Evolutionary conservation across 2,329 filamentous ascomycete genomes (phyloP).

Genomic region (Claviceps citrina): DNA sequence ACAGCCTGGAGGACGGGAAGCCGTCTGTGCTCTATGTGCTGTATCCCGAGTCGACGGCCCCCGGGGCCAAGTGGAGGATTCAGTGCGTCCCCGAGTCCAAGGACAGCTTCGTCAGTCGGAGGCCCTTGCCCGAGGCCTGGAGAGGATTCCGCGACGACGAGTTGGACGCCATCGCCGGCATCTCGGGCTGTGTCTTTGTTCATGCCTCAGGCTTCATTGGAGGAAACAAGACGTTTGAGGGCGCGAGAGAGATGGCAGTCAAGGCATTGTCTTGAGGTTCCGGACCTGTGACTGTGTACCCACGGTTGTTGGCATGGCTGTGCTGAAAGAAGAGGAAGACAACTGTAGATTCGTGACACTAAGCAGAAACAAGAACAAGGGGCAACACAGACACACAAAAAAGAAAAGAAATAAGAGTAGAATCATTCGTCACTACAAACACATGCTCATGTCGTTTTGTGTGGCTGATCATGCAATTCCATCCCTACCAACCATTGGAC

Average conservation of each 20-base stretch:
- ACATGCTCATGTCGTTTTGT: too few species aligned
- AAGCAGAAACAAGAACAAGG: background rate
- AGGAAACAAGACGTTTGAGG: slow-evolving; percentile 82
- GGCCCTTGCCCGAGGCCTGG: slow-evolving; percentile 82
- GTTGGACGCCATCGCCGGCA: slow-evolving; percentile 55
- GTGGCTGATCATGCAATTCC: too few species aligned
- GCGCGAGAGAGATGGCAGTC: slow-evolving; percentile 69
- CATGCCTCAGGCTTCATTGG: slow-evolving; percentile 94
- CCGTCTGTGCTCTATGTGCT: slow-evolving; percentile 63
- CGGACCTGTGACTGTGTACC: background rate
- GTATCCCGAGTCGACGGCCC: slow-evolving; percentile 67
- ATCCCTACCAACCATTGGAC: background rate
- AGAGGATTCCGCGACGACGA: slow-evolving; percentile 77
- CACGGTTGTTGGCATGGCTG: background rate
- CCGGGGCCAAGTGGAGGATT: slow-evolving; percentile 78
- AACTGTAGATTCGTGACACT: background rate
- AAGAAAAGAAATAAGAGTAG: background rate
- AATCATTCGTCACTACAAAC: slow-evolving; percentile 1
- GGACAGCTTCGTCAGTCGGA: slow-evolving; percentile 82
- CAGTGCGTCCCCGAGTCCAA: slow-evolving; percentile 76
- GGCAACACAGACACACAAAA: background rate
- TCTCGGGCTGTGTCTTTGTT: slow-evolving; percentile 72
- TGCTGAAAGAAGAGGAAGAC: background rate
- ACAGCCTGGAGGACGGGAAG: slow-evolving; percentile 59
- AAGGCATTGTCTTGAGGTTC: slow-evolving; percentile 42